Evolutionary conservation across 257 asterid genomes (phyloP), one percentile per base, ranked within the genome.

Genomic region (Henckelia pumila): DNA sequence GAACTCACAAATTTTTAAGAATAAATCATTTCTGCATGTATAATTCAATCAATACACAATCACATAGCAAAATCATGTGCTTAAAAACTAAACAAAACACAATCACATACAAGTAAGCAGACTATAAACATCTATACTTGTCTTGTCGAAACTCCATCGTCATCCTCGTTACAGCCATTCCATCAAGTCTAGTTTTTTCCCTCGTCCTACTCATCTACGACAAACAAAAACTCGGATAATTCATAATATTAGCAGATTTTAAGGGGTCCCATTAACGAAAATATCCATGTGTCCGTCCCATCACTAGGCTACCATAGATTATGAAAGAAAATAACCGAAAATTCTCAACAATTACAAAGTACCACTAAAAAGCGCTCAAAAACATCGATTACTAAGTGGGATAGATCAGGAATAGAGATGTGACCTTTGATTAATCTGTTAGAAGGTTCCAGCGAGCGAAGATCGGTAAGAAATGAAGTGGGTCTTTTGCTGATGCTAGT

Each of bases 21-120:
- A 67, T 58, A 67, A 32, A 56, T 50, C 71, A 71, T 82, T 40
- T 68, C 95, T 89, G 95, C 25, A 77, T 69, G 57, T 13, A 69
- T 50, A 75, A 64, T 58, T 63, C 57, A 72, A 62, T 47, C 35
- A 67, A 74, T 28, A 63, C 8, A 9, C 59, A 50, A 64, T 63
- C 58, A 74, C 61, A 53, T 28, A 28, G 30, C 30, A 28, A 28
- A 28, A 28, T 28, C 5, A 95, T 89, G 92, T 21, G 76, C 64
- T 62, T 13, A 69, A 50, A 75, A 64, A 55, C 61, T 44, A 70
- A 62, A 47, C 35, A 67, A 74, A 23, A 66, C 8, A 9, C 61
- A 50, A 64, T 69, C 58, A 76, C 14, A 8, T 35, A 60, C 67
- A 55, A 23, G 37, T 1, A 20, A 40, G 60, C 55, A 52, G 50